Base-by-base conservation (phyloP, 768 basidiomycete genomes). In the Boletus reticuloceps region DNA sequence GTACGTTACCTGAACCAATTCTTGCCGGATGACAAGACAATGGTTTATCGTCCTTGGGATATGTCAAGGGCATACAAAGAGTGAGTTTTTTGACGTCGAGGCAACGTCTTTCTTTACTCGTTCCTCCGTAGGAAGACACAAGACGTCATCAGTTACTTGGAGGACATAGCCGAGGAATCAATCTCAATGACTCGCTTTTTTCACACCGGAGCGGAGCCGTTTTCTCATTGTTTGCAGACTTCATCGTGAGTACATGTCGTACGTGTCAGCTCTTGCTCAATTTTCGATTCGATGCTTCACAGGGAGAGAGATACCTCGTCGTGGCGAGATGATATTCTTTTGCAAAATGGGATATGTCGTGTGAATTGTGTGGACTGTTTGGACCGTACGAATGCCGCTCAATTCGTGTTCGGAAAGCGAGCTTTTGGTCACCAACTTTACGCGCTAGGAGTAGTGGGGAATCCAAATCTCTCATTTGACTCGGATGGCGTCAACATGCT, bases 281-380 rank as follows among this genome's bases (percentile, higher is more conserved):
- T 17, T 16, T 2, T 20, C 31, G 10, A 16, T 25, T 11, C 4
- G 4, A 49, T 41, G 37, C 41, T 49, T 58, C 67, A 44, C 60
- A 72, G 68, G 32, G 72, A 75, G 32, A 66, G 59, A 17, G 63
- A 71, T 7, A 59, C 73, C 32, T 16, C 39, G 3, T 55, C 46
- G 1, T 89, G 86, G 82, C 83, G 91, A 9, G 75, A 71, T 51
- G 78, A 74, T 2, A 91, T 97, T 59, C 79, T 83, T 2, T 73
- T 99, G 11, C 97, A 99, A 72, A 92, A 89, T 44, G 97, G 97
- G 2, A 83, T 98, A 27, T 91, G 91, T 55, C 82, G 97, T 16
- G 94, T 86, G 0, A 99, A 99, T 65, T 99, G 97, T 64, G 94
- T 99, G 1, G 96, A 99, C 65, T 99, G 96, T 65, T 75, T 99